Conservation (phyloP, 225 moss, liverwort and hornwort species). For the Physcomitrium patens region DNA sequence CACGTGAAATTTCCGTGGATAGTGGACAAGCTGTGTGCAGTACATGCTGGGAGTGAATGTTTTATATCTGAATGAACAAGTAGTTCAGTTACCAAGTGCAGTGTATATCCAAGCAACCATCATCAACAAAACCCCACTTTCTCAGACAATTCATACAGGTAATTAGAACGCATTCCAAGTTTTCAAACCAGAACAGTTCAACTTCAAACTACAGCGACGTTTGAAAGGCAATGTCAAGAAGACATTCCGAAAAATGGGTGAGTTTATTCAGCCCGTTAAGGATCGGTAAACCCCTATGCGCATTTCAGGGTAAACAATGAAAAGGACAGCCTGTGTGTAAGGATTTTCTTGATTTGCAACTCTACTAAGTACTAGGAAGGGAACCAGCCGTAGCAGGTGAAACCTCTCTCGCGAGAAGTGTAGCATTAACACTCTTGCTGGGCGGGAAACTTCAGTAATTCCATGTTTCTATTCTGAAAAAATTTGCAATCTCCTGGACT, state of each 20-base stretch:
- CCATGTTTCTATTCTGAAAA: conserved; percentile 27
- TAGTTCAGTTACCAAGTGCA: too few relatives aligned
- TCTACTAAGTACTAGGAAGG: conserved; percentile 4
- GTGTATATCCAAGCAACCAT: too few relatives aligned
- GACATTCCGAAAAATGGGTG: conserved; percentile 8
- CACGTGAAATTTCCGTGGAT: too few relatives aligned
- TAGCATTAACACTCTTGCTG: conserved; percentile 1
- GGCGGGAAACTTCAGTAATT: conserved; percentile 15
- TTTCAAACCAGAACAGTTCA: background rate
- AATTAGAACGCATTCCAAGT: background rate
- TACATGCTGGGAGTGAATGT: too few relatives aligned
- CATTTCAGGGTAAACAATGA: conserved; percentile 6
- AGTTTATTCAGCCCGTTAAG: conserved; percentile 1
- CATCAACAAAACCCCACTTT: too few relatives aligned
- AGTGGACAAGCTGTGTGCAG: too few relatives aligned
- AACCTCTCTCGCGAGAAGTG: conserved; percentile 17
- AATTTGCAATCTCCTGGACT: conserved; percentile 13
- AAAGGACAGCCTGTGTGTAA: background rate
- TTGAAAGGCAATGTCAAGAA: background rate
- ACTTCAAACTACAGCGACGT: conserved; percentile 5
- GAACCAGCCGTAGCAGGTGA: conserved; percentile 10
- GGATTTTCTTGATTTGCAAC: background rate
- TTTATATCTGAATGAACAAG: too few relatives aligned
- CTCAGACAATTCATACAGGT: background rate
- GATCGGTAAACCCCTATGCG: conserved; percentile 18